Evolutionary conservation across 345 rosid species (phyloP).

Genomic region (Boechera stricta): DNA sequence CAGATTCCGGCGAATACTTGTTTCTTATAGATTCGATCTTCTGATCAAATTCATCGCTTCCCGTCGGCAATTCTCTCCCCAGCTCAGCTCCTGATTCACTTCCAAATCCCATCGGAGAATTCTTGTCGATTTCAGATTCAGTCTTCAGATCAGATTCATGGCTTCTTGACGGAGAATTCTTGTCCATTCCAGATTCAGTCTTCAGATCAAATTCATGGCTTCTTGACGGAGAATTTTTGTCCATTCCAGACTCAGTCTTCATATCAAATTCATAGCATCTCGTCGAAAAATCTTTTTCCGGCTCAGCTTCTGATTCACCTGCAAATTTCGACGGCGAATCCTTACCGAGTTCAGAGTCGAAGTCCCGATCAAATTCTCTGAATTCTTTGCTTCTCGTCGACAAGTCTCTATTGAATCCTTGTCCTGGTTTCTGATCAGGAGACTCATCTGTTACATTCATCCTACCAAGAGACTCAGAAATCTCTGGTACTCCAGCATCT

Average conservation of each 20-base stretch:
- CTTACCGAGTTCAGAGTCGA: background rate
- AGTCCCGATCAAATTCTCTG: background rate
- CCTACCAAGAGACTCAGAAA: constrained; percentile 47
- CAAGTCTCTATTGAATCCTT: background rate
- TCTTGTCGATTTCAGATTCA: background rate
- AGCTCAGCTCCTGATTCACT: constrained; percentile 1
- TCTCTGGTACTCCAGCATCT: constrained; percentile 42
- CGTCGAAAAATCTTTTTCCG: background rate
- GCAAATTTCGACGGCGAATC: background rate
- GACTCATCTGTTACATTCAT: constrained; percentile 46
- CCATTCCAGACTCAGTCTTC: too few relatives aligned
- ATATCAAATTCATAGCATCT: too few relatives aligned
- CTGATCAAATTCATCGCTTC: background rate
- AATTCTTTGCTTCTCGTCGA: constrained; percentile 22
- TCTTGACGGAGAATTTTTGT: background rate
- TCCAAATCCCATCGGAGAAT: background rate
- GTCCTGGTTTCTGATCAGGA: constrained; percentile 11
- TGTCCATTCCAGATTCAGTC: background rate
- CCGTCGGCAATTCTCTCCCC: background rate
- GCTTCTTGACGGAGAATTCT: background rate
- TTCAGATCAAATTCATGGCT: constrained; percentile 7
- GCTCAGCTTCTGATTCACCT: constrained; percentile 12
- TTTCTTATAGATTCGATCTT: background rate
- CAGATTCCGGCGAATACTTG: background rate
- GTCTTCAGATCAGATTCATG: background rate